A percentile compares a stretch with the other conserved stretches of the same genome.
Evolutionary conservation across 1,284 basidiomycete species (phyloP).

Genomic region (Tylopilus sp.): DNA sequence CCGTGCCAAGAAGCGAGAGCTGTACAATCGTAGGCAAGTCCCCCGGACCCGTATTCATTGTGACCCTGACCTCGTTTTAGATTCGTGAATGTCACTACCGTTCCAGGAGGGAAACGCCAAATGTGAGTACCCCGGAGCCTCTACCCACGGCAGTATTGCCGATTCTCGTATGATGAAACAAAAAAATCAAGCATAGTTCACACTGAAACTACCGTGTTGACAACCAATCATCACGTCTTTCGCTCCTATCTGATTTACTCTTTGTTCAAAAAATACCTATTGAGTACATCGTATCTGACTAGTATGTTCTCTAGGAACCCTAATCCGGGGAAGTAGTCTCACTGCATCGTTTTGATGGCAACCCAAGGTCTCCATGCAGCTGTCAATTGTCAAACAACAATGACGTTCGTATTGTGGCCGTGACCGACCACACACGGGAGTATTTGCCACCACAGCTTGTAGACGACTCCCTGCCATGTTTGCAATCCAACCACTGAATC

Average conservation of each 20-base stretch:
- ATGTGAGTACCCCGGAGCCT: constrained; percentile 23
- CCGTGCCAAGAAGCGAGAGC: constrained; percentile 94
- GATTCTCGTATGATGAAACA: constrained; percentile 29
- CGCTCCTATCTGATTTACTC: constrained; percentile 41
- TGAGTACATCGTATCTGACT: constrained; percentile 16
- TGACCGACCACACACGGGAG: no score
- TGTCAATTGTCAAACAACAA: no score
- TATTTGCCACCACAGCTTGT: no score
- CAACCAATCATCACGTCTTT: constrained; percentile 41
- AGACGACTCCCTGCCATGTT: no score
- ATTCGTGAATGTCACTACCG: constrained; percentile 93
- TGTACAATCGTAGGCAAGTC: constrained; percentile 92
- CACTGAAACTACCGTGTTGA: constrained; percentile 46
- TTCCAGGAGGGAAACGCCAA: constrained; percentile 88
- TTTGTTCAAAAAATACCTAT: background rate
- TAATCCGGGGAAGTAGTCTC: constrained; percentile 21
- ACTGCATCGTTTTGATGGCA: background rate
- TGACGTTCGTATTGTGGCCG: no score
- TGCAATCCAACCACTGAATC: no score
- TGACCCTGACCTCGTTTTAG: constrained; percentile 48
- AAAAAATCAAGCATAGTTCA: constrained; percentile 43
- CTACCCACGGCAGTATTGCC: background rate
- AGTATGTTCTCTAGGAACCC: constrained; percentile 29
- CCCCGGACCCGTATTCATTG: background rate
- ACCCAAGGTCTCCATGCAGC: background rate